Conservation (phyloP, 352 stramenopile genomes). For the Phytophthora foliorum region DNA sequence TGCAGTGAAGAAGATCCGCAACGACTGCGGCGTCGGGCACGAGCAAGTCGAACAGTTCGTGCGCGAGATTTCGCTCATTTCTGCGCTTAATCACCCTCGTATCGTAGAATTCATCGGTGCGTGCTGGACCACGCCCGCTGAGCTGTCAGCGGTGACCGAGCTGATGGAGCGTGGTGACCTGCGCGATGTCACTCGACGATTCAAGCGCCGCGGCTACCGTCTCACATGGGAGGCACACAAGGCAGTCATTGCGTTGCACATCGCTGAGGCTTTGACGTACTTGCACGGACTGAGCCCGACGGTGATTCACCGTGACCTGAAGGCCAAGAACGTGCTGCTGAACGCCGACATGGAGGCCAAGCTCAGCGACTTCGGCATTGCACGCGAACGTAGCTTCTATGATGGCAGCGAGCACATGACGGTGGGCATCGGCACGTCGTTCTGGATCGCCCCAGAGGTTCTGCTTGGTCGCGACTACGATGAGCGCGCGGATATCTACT, state of each 20-base stretch:
- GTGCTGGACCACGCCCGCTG: conserved; percentile 55
- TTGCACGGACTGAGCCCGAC: conserved; percentile 69
- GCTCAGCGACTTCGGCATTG: conserved; percentile 79
- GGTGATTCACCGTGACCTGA: conserved; percentile 62
- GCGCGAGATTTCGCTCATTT: conserved; percentile 67
- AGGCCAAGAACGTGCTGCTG: conserved; percentile 59
- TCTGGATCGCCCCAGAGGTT: conserved; percentile 79
- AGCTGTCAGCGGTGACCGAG: conserved; percentile 68
- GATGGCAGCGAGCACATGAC: conserved; percentile 72
- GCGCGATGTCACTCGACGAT: conserved; percentile 59
- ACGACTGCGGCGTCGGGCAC: conserved; percentile 37
- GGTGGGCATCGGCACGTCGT: conserved; percentile 65
- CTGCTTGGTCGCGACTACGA: conserved; percentile 58
- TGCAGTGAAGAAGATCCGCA: conserved; percentile 59
- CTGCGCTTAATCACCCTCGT: conserved; percentile 57
- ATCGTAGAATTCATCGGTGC: conserved; percentile 78
- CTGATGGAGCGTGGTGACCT: conserved; percentile 77
- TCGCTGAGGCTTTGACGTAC: conserved; percentile 71
- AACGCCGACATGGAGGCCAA: conserved; percentile 70
- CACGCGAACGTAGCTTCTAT: conserved; percentile 56
- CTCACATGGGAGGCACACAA: conserved; percentile 69
- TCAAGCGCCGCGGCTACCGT: conserved; percentile 50
- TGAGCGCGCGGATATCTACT: conserved; percentile 64
- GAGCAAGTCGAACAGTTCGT: conserved; percentile 69
- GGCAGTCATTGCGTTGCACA: conserved; percentile 60